Evolutionary conservation across 805 yeast genomes (phyloP).

Genomic region (Sungouiella thailandica): DNA sequence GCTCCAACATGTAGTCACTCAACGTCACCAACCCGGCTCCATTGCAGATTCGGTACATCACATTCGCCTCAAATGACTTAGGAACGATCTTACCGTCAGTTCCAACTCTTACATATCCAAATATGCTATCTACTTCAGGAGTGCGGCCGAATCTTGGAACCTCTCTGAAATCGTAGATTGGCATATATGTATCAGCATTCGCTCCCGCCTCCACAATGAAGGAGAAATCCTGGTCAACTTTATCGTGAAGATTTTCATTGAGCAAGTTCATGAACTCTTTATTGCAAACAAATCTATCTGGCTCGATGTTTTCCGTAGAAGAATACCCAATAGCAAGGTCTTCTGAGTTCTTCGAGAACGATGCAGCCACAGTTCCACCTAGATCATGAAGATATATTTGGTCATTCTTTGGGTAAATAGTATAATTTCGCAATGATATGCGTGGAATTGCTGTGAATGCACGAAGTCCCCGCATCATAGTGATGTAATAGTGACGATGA

Average conservation of each 20-base stretch:
- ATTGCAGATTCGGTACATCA: slow-evolving; percentile 49
- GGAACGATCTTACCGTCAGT: slow-evolving; percentile 49
- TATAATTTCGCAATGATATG: background rate
- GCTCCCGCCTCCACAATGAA: slow-evolving; percentile 53
- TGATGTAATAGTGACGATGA: too few species aligned
- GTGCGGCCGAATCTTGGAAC: slow-evolving; percentile 60
- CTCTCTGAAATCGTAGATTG: slow-evolving; percentile 65
- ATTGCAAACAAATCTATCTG: slow-evolving; percentile 23
- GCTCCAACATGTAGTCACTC: slow-evolving; percentile 14
- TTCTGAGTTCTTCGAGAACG: slow-evolving; percentile 18
- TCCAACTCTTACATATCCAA: slow-evolving; percentile 65
- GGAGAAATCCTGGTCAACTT: slow-evolving; percentile 38
- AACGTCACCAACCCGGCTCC: slow-evolving; percentile 19
- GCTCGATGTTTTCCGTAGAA: slow-evolving; percentile 11
- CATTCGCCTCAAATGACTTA: slow-evolving; percentile 53
- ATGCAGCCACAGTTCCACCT: slow-evolving; percentile 11
- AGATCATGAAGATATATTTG: slow-evolving; percentile 13
- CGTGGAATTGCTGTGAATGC: too few species aligned
- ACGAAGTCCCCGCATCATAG: too few species aligned
- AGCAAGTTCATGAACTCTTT: slow-evolving; percentile 24
- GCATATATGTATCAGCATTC: slow-evolving; percentile 53
- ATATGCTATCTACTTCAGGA: slow-evolving; percentile 65
- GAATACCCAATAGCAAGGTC: slow-evolving; percentile 21
- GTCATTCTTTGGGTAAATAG: slow-evolving; percentile 4
- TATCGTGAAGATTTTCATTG: slow-evolving; percentile 23